Percentiles rank a stretch among this genome's conserved stretches.
Evolutionary conservation across 352 stramenopile genomes (phyloP).

Genomic region (Thalassiosira oceanica): DNA sequence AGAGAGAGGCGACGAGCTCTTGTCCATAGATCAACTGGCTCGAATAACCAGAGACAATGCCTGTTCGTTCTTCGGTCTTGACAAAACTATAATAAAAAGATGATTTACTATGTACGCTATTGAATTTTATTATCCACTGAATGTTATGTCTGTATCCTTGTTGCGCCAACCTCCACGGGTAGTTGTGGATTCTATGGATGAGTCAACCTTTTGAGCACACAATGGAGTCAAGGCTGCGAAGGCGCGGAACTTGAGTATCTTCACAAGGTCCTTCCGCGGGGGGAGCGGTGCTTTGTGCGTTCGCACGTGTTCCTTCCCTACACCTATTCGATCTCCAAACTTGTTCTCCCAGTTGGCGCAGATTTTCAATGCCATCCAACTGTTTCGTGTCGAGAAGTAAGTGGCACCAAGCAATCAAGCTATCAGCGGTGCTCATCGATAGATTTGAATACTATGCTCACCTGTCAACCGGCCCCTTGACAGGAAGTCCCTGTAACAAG

Average conservation of each 20-base stretch:
- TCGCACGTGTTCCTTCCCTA: slow-evolving; percentile 56
- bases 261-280: slow-evolving; percentile 48
- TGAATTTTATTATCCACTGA: slow-evolving; percentile 52
- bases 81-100: not conserved
- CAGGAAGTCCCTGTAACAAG: slow-evolving; percentile 63
- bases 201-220: slow-evolving; percentile 65
- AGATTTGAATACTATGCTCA: too few species aligned
- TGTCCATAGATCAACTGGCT: slow-evolving; percentile 44
- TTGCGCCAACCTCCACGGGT: slow-evolving; percentile 57
- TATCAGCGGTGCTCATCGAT: too few species aligned
- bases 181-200: not conserved
- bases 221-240: slow-evolving; percentile 70
- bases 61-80: slow-evolving; percentile 51
- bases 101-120: not conserved
- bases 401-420: too few species aligned
- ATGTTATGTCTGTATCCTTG: slow-evolving; percentile 75
- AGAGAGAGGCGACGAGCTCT: slow-evolving; percentile 11
- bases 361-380: slow-evolving; percentile 75
- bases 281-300: slow-evolving; percentile 20
- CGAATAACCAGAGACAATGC: slow-evolving; percentile 41
- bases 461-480: slow-evolving; percentile 58
- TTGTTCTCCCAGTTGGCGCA: slow-evolving; percentile 75
- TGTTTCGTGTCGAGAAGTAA: slow-evolving; percentile 4
- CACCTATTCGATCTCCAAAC: slow-evolving; percentile 57
- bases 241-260: slow-evolving; percentile 68